Conservation (phyloP, 106 monocot species). For the Posidonia australis region DNA sequence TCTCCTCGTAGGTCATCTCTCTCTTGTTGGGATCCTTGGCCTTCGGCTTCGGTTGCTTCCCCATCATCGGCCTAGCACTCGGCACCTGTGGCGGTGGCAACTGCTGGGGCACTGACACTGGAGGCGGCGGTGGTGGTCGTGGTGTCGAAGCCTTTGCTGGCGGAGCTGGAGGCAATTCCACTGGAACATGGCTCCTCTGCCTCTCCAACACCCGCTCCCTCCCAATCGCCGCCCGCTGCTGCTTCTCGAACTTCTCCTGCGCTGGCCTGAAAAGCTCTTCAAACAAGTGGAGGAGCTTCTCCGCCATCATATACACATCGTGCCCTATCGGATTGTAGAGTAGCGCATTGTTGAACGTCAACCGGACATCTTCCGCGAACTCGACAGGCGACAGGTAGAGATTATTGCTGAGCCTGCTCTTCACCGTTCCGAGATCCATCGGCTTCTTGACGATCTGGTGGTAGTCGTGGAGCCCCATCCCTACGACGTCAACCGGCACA, state of each 20-base stretch:
- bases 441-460: slow-evolving; percentile 59
- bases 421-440: slow-evolving; percentile 95
- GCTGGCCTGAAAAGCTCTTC: slow-evolving; percentile 27
- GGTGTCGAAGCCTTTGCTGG: not conserved
- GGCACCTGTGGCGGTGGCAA: not conserved
- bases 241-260: slow-evolving; percentile 35
- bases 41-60: slow-evolving; percentile 59
- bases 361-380: slow-evolving; percentile 56
- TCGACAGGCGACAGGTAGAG: slow-evolving; percentile 39
- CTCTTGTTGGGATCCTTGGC: slow-evolving; percentile 60
- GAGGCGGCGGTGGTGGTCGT: not conserved
- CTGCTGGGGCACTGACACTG: not conserved
- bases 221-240: slow-evolving; percentile 10
- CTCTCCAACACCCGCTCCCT: slow-evolving; percentile 13
- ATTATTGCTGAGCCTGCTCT: slow-evolving; percentile 29
- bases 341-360: slow-evolving; percentile 89
- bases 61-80: not conserved
- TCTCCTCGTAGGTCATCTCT: slow-evolving; percentile 78
- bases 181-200: not conserved
- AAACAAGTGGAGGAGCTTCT: slow-evolving; percentile 38
- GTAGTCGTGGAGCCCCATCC: slow-evolving; percentile 69
- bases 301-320: slow-evolving; percentile 47
- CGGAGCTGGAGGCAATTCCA: not conserved
- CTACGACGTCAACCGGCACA: slow-evolving; percentile 56
- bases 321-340: slow-evolving; percentile 65